A percentile compares a stretch with the other conserved stretches of the same genome.
Conservation (phyloP, 768 basidiomycete species). For the Nidularia pulvinata region DNA sequence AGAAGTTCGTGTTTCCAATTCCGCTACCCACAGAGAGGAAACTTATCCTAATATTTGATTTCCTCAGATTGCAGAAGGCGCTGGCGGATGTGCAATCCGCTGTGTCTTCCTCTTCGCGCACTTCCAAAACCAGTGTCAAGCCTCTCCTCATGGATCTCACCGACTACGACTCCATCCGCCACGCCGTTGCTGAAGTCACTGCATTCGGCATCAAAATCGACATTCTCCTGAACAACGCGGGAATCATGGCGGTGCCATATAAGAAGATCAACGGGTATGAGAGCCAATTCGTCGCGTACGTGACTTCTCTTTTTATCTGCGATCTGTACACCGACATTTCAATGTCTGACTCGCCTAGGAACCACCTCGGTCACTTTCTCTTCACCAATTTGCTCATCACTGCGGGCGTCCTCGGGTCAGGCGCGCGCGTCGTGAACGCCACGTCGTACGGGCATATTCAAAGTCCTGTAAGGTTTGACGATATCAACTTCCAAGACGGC, state of each 20-base stretch:
- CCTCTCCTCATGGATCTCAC: background rate
- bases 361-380: background rate
- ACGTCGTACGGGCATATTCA: background rate
- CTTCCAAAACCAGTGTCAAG: background rate
- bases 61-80: background rate
- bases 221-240: constrained; percentile 13
- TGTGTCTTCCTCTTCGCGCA: too few species aligned
- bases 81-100: background rate
- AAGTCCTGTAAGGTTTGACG: background rate
- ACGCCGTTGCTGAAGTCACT: background rate
- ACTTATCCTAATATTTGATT: too few species aligned
- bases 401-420: background rate
- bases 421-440: background rate
- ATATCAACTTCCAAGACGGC: background rate
- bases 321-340: background rate
- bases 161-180: background rate
- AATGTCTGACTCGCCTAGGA: background rate
- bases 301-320: background rate
- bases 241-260: background rate
- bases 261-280: background rate
- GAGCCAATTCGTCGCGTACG: too few species aligned
- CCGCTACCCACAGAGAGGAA: background rate
- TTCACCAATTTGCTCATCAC: background rate
- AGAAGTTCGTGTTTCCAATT: background rate
- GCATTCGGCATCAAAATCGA: constrained; percentile 1